Evolutionary conservation across 2,329 filamentous ascomycete genomes (phyloP).

Genomic region (Aspergillus cejpii): DNA sequence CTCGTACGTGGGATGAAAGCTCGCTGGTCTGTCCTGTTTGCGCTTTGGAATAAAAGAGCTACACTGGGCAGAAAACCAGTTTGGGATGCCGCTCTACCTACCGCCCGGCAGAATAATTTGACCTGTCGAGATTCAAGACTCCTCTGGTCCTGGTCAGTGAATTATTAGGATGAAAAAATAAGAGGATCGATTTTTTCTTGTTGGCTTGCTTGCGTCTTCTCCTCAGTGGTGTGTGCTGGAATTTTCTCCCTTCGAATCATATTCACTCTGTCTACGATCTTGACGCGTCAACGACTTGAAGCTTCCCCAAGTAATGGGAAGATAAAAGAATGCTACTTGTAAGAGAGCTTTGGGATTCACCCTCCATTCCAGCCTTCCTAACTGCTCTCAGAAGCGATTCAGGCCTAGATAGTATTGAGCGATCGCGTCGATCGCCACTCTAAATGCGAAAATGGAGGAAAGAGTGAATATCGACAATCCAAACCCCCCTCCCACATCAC

Average conservation of each 20-base stretch:
- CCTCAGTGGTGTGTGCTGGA: too few species aligned
- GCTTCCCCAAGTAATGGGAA: not conserved
- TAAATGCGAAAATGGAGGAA: conserved; percentile 2
- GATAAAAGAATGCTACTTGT: not conserved
- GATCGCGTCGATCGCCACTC: not conserved
- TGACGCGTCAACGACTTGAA: not conserved
- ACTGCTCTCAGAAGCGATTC: not conserved
- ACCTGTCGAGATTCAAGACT: not conserved
- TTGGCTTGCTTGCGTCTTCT: not conserved
- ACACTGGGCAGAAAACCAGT: conserved; percentile 12
- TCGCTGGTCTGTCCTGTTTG: not conserved
- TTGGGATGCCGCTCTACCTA: conserved; percentile 4
- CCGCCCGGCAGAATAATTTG: conserved; percentile 27
- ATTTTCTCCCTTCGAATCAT: too few species aligned
- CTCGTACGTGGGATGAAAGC: not conserved
- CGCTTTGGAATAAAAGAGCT: conserved; percentile 8
- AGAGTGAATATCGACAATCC: conserved; percentile 13
- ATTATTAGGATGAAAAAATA: not conserved
- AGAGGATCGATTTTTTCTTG: not conserved
- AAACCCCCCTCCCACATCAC: conserved; percentile 10
- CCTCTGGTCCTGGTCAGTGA: not conserved
- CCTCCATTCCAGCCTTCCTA: not conserved
- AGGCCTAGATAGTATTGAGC: not conserved
- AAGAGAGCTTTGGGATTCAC: not conserved
- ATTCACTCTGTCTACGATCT: too few species aligned